Base-by-base conservation (phyloP, 2,329 filamentous ascomycete species). In the Claviceps monticola region DNA sequence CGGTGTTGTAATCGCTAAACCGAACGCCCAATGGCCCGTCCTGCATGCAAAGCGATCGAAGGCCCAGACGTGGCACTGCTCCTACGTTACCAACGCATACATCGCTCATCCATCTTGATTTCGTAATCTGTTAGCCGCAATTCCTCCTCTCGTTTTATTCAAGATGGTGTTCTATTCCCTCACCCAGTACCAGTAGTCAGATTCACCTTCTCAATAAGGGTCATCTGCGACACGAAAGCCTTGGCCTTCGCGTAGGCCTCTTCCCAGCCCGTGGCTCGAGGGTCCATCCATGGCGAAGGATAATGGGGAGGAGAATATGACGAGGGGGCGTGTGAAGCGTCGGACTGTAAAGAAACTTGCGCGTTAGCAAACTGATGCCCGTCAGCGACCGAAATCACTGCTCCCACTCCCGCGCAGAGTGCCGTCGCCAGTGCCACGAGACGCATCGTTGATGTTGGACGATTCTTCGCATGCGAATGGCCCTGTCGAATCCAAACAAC, bases 131-230 rank as follows among this genome's bases (percentile, higher is more conserved):
- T 51, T 48, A 16, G 19, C 16, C 13, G 7, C 23, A n/a, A 7
- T 19, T 13, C 19, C 34, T 19, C 16, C 5, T 14, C n/a, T 38
- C 46, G 23, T n/a, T 13, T 19, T 23, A 14, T 3, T 17, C 14
- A 70, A 7, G 26, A 34, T 21, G 26, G 41, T 1, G 4, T 23
- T 6, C 9, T 4, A 14, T 7, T 21, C 11, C 2, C 81, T 66
- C 70, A 91, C 79, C 89, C 89, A 56, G 85, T 79, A 66, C 91
- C 91, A 0, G 90, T 96, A 2, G 91, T 97, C 57, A 98, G 66
- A 66, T 97, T 97, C 67, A 97, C 88, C 71, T 95, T 96, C 67
- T 96, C 90, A 11, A 82, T 64, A 38, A 95, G 74, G 0, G 88
- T 95, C 68, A 95, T 70, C 64, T 89, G 82, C 9, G 84, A 84